A percentile compares a stretch with the other conserved stretches of the same genome.
Conservation (phyloP, 768 basidiomycete genomes). For the Boletus sensibilis region DNA sequence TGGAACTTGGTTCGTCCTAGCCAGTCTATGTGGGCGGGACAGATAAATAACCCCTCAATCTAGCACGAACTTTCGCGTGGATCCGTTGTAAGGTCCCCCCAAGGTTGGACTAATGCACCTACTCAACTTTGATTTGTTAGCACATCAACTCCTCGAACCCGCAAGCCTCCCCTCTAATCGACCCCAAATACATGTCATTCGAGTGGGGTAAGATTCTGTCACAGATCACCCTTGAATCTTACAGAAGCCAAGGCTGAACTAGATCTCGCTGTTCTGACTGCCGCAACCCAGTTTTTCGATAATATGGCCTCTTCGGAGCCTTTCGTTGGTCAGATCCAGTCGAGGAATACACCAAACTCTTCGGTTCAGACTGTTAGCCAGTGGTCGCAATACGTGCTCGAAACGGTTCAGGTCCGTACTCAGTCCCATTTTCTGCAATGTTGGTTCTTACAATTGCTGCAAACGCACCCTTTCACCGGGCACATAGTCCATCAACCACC, state of each 20-base stretch:
- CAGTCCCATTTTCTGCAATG: background rate
- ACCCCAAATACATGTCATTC: background rate
- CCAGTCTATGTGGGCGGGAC: background rate
- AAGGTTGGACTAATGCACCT: background rate
- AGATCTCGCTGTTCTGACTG: background rate
- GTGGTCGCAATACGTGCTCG: background rate
- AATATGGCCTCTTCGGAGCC: background rate
- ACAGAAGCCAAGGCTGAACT: background rate
- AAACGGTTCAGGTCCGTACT: background rate
- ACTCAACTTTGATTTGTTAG: background rate
- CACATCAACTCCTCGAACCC: background rate
- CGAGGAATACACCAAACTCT: background rate
- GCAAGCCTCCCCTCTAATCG: background rate
- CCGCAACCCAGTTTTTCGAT: background rate
- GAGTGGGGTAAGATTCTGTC: background rate
- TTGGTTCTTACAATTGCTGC: background rate
- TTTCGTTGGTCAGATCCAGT: background rate
- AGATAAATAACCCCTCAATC: background rate
- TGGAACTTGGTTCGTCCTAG: background rate
- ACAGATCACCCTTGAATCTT: no score
- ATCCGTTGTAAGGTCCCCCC: background rate
- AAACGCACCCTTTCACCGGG: background rate
- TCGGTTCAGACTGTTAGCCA: background rate
- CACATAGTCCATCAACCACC: background rate
- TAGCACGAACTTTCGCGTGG: background rate